These are phyloP conservation scores for Russula brevipes DNA, from an alignment of 768 basidiomycete genomes.

Conservation along the genomic window DNA sequence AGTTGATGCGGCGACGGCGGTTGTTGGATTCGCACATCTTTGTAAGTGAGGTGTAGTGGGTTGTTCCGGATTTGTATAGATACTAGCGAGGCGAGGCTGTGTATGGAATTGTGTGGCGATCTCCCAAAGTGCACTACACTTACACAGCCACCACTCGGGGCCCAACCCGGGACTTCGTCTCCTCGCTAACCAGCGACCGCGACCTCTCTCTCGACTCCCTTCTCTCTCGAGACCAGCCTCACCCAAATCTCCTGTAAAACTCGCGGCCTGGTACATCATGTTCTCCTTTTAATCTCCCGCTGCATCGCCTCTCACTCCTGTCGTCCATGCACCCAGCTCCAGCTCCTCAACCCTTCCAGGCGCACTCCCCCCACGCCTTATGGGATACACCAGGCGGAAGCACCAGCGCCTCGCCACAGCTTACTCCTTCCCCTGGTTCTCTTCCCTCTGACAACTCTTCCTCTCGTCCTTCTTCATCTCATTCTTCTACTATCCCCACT, in stretches of 20 bases:
- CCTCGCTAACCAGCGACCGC: neutral
- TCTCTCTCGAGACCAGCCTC: conserved; percentile 5
- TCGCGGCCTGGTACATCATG: conserved; percentile 21
- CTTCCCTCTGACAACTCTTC: conserved; percentile 22
- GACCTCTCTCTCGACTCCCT: neutral
- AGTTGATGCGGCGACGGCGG: conserved; percentile 72
- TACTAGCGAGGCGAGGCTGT: neutral
- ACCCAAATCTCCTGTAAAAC: conserved; percentile 23
- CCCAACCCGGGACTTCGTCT: conserved; percentile 7
- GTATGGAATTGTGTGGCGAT: conserved; percentile 6
- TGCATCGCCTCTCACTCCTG: conserved; percentile 22
- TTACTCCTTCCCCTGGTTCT: conserved; percentile 19
- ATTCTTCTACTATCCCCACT: conserved; percentile 14
- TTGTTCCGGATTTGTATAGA: neutral
- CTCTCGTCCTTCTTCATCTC: conserved; percentile 17
- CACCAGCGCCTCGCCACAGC: conserved; percentile 24
- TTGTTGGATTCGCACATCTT: conserved; percentile 70
- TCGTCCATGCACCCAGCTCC: conserved; percentile 22
- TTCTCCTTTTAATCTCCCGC: conserved; percentile 12
- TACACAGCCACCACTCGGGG: conserved; percentile 16
- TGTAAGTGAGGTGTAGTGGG: conserved; percentile 27
- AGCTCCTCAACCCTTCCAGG: conserved; percentile 20
- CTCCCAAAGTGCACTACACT: neutral
- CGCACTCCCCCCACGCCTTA: conserved; percentile 23
- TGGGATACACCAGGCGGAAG: conserved; percentile 27